phyloP scores from a whole-genome alignment of 345 rosid genomes.

The Orychophragmus violaceus region DNA sequence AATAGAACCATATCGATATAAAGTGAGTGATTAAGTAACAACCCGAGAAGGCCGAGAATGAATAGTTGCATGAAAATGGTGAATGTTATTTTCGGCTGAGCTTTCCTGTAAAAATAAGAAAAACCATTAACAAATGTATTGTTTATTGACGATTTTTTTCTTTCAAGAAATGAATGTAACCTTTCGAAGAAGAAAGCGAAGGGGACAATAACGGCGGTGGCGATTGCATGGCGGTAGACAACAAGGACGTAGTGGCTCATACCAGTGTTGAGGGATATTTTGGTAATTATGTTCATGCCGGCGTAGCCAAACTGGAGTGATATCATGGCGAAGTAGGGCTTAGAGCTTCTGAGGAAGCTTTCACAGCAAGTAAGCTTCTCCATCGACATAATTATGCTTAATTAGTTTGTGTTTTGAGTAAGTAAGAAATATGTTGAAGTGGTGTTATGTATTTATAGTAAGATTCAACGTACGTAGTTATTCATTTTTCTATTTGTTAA shows the following conservation, averaged over 20 bases:
- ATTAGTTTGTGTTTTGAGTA: constrained; percentile 5
- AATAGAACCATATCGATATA: background rate
- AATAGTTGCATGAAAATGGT: constrained; percentile 28
- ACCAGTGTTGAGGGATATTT: constrained; percentile 44
- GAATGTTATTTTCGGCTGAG: constrained; percentile 22
- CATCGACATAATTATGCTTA: constrained; percentile 6
- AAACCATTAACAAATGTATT: background rate
- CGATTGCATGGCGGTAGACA: constrained; percentile 63
- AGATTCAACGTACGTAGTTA: background rate
- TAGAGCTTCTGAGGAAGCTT: constrained; percentile 29
- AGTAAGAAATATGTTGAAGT: background rate
- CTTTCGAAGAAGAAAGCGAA: constrained; percentile 67
- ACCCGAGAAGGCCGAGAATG: constrained; percentile 31
- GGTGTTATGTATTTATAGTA: constrained; percentile 22
- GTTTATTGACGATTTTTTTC: background rate
- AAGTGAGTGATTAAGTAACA: background rate
- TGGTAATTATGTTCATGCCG: constrained; percentile 49
- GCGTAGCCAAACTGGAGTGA: constrained; percentile 54
- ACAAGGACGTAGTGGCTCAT: constrained; percentile 63
- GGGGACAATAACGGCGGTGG: constrained; percentile 57
- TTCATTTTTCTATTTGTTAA: background rate
- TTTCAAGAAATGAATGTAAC: constrained; percentile 2
- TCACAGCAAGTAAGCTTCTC: constrained; percentile 13
- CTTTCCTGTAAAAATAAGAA: background rate
- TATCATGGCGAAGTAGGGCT: constrained; percentile 50